phyloP scores from a whole-genome alignment of 495 filamentous ascomycete species.

The Aspergillus sclerotioniger region DNA sequence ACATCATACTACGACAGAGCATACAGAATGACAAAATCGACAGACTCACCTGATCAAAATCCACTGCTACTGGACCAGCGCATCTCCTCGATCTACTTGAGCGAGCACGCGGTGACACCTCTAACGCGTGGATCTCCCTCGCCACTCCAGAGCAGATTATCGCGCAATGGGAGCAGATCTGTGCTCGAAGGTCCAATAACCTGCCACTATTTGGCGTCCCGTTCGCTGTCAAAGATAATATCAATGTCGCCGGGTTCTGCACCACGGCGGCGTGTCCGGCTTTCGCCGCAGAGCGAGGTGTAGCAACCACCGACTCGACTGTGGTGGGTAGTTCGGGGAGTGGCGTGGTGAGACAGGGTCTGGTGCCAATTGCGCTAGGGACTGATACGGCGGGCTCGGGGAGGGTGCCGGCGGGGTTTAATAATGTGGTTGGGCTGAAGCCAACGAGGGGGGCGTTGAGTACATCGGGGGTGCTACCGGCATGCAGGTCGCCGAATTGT shows the following conservation, averaged over 20 bases:
- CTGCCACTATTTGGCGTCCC: slow-evolving; percentile 63
- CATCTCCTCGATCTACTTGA: slow-evolving; percentile 13
- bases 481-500: slow-evolving; percentile 46
- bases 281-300: slow-evolving; percentile 42
- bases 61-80: slow-evolving; percentile 3
- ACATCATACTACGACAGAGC: too few relatives aligned
- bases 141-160: slow-evolving; percentile 14
- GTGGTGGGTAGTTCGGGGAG: slow-evolving; percentile 20
- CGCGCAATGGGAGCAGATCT: slow-evolving; percentile 14
- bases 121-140: slow-evolving; percentile 19
- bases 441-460: slow-evolving; percentile 64
- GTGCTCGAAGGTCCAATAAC: slow-evolving; percentile 29
- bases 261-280: slow-evolving; percentile 61
- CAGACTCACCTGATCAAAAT: neutral
- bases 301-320: slow-evolving; percentile 32
- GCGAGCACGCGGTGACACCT: slow-evolving; percentile 2
- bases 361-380: slow-evolving; percentile 61
- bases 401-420: slow-evolving; percentile 60
- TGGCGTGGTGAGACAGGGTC: slow-evolving; percentile 30
- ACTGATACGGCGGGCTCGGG: slow-evolving; percentile 69
- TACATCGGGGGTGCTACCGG: slow-evolving; percentile 56
- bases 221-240: slow-evolving; percentile 64
- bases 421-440: slow-evolving; percentile 66
- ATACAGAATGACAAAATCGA: neutral
- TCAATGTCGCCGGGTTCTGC: slow-evolving; percentile 54